Evolutionary conservation across 768 basidiomycete species (phyloP), one percentile per base, ranked within the genome.

Genomic region (Trametes cinnabarina): DNA sequence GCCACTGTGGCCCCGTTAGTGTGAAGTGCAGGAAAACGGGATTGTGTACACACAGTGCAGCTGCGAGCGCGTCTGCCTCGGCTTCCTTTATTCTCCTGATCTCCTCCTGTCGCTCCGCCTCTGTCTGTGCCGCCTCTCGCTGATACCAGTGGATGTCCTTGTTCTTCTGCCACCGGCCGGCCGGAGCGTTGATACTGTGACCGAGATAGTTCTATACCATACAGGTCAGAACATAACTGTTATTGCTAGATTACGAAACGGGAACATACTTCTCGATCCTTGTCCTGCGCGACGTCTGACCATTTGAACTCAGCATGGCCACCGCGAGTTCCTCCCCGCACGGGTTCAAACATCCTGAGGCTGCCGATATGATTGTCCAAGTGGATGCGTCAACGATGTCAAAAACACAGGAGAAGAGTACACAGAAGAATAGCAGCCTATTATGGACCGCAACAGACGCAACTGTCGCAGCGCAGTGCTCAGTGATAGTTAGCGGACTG

Each of bases 101-200:
- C 75, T 98, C 95, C 60, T 88, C 92, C 0, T 51, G 65, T 53
- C 82, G 77, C 60, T 84, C 83, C 11, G 70, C 70, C 14, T 82
- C 82, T 3, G 64, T 65, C 14, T 66, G 61, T 1, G 69, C 66
- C 32, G 60, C 25, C 4, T 94, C 92, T 26, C 94, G 85, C 65
- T 77, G 83, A 69, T 96, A 98, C 95, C 95, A 98, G 66, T 96
- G 94, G 15, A 98, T 76, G 67, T 98, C 95, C 71, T 95, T 94
- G 76, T 94, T 93, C 75, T 95, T 95, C 74, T 97, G 95, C 95
- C 95, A 98, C 46, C 95, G 79, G 1, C 95, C 95, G 1, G 92
- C 92, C 0, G 95, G 95, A 2, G 95, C 95, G 68, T 95, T 95
- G 74, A 97, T 84, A 51, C 91, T 91, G 70, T 96, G 92, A 4